These are phyloP conservation scores for Lactarius sp. DNA, from an alignment of 768 basidiomycete genomes.

Conservation along the genomic window DNA sequence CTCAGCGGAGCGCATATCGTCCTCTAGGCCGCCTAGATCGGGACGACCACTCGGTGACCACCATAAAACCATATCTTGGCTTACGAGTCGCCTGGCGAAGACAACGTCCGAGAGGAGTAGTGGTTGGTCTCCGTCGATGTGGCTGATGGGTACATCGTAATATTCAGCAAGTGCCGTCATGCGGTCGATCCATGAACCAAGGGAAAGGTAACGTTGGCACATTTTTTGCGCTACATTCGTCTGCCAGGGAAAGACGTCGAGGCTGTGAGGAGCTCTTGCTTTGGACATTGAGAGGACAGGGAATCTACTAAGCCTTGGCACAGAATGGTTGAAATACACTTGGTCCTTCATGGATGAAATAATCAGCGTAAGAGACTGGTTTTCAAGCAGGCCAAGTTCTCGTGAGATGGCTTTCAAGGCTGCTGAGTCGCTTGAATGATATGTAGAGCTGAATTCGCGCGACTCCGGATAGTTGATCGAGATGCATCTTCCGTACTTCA, in stretches of 20 bases:
- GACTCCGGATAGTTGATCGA: slow-evolving; percentile 62
- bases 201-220: slow-evolving; percentile 72
- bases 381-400: slow-evolving; percentile 73
- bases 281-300: slow-evolving; percentile 86
- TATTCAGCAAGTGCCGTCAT: slow-evolving; percentile 79
- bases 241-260: slow-evolving; percentile 89
- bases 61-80: slow-evolving; percentile 92
- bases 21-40: slow-evolving; percentile 90
- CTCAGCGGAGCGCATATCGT: slow-evolving; percentile 70
- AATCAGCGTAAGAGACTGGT: slow-evolving; percentile 67
- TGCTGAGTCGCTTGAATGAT: slow-evolving; percentile 71
- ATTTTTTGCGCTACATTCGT: slow-evolving; percentile 75
- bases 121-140: slow-evolving; percentile 87
- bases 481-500: slow-evolving; percentile 37
- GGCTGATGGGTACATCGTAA: slow-evolving; percentile 89
- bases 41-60: slow-evolving; percentile 90
- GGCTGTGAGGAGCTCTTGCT: slow-evolving; percentile 63
- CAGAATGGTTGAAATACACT: slow-evolving; percentile 69
- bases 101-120: slow-evolving; percentile 85
- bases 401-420: slow-evolving; percentile 86
- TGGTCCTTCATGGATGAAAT: slow-evolving; percentile 85
- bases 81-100: slow-evolving; percentile 80
- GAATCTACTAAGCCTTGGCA: slow-evolving; percentile 73
- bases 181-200: slow-evolving; percentile 77
- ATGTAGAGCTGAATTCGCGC: slow-evolving; percentile 59